A percentile compares a stretch with the other conserved stretches of the same genome.
Evolutionary conservation across 2,329 filamentous ascomycete genomes (phyloP).

Genomic region (Colletotrichum phormii): DNA sequence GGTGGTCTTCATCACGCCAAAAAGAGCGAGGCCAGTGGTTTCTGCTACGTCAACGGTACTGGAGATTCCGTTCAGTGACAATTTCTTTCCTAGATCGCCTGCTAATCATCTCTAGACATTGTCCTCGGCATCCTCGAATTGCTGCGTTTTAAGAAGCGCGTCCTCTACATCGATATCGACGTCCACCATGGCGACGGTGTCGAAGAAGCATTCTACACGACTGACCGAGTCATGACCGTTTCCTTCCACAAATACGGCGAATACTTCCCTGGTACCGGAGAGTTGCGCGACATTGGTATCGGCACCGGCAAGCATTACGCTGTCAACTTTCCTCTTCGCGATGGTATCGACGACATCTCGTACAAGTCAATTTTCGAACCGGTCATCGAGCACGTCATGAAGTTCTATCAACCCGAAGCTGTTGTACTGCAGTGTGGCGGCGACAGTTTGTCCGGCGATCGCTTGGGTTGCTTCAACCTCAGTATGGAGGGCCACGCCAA

Average conservation of each 20-base stretch:
- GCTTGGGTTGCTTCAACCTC: slow-evolving; percentile 95
- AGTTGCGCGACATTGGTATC: slow-evolving; percentile 86
- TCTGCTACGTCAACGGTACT: slow-evolving; percentile 96
- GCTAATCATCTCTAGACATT: slow-evolving; percentile 73
- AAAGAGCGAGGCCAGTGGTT: slow-evolving; percentile 94
- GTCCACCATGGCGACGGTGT: slow-evolving; percentile 95
- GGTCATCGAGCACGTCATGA: slow-evolving; percentile 88
- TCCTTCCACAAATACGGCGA: slow-evolving; percentile 98
- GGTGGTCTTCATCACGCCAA: slow-evolving; percentile 97
- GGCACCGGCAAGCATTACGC: slow-evolving; percentile 91
- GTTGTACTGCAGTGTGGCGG: slow-evolving; percentile 97
- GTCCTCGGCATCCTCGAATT: slow-evolving; percentile 95
- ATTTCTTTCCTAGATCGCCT: background rate
- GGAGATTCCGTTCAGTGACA: no score
- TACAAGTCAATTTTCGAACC: slow-evolving; percentile 93
- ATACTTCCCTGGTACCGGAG: slow-evolving; percentile 94
- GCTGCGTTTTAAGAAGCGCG: slow-evolving; percentile 88
- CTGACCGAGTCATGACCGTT: slow-evolving; percentile 91
- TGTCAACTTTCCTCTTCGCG: slow-evolving; percentile 90
- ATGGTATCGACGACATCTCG: slow-evolving; percentile 89
- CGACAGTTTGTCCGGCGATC: slow-evolving; percentile 93
- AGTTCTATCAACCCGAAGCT: slow-evolving; percentile 88
- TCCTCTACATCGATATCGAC: slow-evolving; percentile 98
- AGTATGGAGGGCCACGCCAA: slow-evolving; percentile 97
- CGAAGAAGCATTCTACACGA: slow-evolving; percentile 93